Evolutionary conservation across 2,329 filamentous ascomycete species (phyloP).

Genomic region (Hypoxylon sp.): DNA sequence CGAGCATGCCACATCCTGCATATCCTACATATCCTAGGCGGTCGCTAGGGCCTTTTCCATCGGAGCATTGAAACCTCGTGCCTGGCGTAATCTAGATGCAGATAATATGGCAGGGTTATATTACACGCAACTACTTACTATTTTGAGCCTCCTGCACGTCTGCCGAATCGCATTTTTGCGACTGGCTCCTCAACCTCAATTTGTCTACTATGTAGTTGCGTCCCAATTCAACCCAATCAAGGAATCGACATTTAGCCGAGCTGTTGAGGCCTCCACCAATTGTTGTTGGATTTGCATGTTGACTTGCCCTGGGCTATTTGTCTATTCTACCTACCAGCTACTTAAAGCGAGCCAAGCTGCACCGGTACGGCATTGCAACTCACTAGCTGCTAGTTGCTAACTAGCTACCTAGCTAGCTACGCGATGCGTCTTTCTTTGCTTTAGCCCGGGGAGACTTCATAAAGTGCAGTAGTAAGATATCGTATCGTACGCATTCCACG

Average conservation of each 20-base stretch:
- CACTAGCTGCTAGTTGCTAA: too few relatives aligned
- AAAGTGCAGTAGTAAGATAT: conserved; percentile 20
- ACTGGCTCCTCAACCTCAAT: conserved; percentile 19
- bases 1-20: background rate
- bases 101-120: conserved; percentile 22
- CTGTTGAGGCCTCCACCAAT: conserved; percentile 14
- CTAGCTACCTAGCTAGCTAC: too few relatives aligned
- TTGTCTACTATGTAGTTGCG: conserved; percentile 26
- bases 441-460: background rate
- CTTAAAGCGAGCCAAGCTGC: conserved; percentile 28
- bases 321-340: conserved; percentile 15
- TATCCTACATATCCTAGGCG: background rate
- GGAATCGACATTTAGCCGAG: conserved; percentile 37
- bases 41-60: conserved; percentile 4
- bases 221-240: conserved; percentile 32
- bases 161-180: conserved; percentile 10
- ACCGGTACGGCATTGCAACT: conserved; percentile 3
- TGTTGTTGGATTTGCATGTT: background rate
- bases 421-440: conserved; percentile 6
- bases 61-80: conserved; percentile 9
- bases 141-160: conserved; percentile 38
- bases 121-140: conserved; percentile 40
- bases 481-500: conserved; percentile 12
- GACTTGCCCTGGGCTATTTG: conserved; percentile 2
- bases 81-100: conserved; percentile 36